These are phyloP conservation scores for Cladosporium oxysporum DNA, from an alignment of 2,329 filamentous ascomycete species.

Conservation along the genomic window DNA sequence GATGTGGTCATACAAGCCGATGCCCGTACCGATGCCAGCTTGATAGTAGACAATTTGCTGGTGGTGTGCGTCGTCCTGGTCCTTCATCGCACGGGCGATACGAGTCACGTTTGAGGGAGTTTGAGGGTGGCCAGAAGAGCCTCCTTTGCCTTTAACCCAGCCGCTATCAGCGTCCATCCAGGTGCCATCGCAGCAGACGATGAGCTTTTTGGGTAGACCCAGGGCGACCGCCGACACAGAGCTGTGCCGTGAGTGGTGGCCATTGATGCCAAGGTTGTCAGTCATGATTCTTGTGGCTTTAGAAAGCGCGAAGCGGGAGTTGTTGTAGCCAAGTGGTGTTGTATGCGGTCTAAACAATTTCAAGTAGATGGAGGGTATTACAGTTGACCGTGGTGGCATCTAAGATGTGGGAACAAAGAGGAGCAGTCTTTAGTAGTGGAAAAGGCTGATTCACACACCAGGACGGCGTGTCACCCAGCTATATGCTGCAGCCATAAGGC, in stretches of 20 bases:
- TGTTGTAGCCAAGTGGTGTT: not conserved
- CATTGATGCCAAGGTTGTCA: conserved; percentile 13
- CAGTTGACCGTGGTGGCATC: not conserved
- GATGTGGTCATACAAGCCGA: conserved; percentile 37
- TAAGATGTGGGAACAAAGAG: not conserved
- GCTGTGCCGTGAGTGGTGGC: conserved; percentile 18
- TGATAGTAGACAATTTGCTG: conserved; percentile 44
- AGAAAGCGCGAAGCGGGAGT: not conserved
- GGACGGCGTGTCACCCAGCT: conserved; percentile 8
- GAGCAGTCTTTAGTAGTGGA: conserved; percentile 4
- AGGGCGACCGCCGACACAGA: conserved; percentile 17
- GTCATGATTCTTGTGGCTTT: not conserved
- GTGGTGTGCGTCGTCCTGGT: conserved; percentile 37
- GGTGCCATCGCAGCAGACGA: conserved; percentile 34
- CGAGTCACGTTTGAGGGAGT: conserved; percentile 41
- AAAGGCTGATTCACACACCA: not conserved
- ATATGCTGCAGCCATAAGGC: not conserved
- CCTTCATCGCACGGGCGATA: conserved; percentile 37
- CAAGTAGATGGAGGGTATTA: not conserved
- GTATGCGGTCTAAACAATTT: not conserved
- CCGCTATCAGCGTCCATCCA: conserved; percentile 41
- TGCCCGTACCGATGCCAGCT: conserved; percentile 39
- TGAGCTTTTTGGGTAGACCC: conserved; percentile 22
- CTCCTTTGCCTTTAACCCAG: conserved; percentile 29
- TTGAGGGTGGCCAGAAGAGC: conserved; percentile 32